These are phyloP conservation scores for Emmonsia crescens DNA, from an alignment of 2,329 filamentous ascomycete species.

Conservation along the genomic window DNA sequence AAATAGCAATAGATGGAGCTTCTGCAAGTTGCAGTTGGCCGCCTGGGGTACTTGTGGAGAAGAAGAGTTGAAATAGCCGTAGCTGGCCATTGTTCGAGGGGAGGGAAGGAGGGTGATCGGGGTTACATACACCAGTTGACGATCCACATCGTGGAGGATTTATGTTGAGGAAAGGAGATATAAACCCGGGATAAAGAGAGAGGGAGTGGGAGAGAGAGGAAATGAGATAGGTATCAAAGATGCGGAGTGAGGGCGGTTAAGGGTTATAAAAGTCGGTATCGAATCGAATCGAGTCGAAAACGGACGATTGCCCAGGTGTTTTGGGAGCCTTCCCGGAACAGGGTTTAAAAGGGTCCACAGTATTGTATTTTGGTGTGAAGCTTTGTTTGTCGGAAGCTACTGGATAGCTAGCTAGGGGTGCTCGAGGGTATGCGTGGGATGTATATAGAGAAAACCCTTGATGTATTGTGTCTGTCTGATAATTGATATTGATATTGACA, in stretches of 20 bases:
- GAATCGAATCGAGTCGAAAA: not conserved
- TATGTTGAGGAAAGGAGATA: not conserved
- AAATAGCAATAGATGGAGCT: too few species aligned
- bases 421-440: not conserved
- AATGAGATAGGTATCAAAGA: not conserved
- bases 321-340: not conserved
- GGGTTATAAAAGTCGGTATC: not conserved
- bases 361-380: not conserved
- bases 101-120: constrained; percentile 6
- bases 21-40: not conserved
- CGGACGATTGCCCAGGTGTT: not conserved
- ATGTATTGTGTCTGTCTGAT: not conserved
- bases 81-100: not conserved
- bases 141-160: constrained; percentile 63
- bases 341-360: not conserved
- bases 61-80: not conserved
- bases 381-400: not conserved
- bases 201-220: not conserved
- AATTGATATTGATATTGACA: not conserved
- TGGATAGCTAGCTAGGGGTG: not conserved
- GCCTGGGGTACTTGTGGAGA: too few species aligned
- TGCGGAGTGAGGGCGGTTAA: not conserved
- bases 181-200: not conserved
- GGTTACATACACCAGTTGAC: constrained; percentile 75
- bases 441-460: not conserved